Percentiles rank a stretch among this genome's conserved stretches.
Evolutionary conservation across 2,329 filamentous ascomycete genomes (phyloP).

Genomic region (Nothophoma quercina): DNA sequence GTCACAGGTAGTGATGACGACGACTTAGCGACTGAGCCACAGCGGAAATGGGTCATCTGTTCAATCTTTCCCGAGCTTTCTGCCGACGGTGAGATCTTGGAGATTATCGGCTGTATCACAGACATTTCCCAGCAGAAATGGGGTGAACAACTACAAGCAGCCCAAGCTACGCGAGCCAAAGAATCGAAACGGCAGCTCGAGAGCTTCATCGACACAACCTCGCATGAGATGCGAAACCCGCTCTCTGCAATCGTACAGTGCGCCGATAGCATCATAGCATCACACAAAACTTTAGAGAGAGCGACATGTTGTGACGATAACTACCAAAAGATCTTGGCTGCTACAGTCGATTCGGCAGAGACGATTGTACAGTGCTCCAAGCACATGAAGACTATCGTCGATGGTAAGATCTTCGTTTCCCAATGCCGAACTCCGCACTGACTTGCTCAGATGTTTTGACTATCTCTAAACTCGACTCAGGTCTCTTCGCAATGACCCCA

Average conservation of each 20-base stretch:
- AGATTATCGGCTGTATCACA: constrained; percentile 46
- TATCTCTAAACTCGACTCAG: constrained; percentile 55
- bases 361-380: constrained; percentile 55
- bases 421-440: background rate
- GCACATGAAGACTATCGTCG: constrained; percentile 57
- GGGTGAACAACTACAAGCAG: constrained; percentile 43
- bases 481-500: constrained; percentile 52
- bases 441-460: constrained; percentile 48
- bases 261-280: constrained; percentile 46
- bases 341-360: constrained; percentile 47
- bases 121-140: constrained; percentile 50
- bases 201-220: constrained; percentile 47
- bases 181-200: constrained; percentile 30
- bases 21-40: constrained; percentile 18
- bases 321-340: constrained; percentile 26
- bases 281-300: constrained; percentile 13
- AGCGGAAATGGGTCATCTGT: constrained; percentile 41
- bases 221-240: constrained; percentile 55
- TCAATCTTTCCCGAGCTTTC: constrained; percentile 40
- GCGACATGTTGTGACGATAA: constrained; percentile 14
- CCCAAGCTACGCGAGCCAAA: constrained; percentile 30
- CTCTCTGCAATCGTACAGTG: constrained; percentile 53
- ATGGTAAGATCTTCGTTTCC: constrained; percentile 31
- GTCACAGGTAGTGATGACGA: background rate
- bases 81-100: constrained; percentile 30